These are phyloP conservation scores for Metschnikowia kunwiensis DNA, from an alignment of 805 yeast species.

Conservation along the genomic window DNA sequence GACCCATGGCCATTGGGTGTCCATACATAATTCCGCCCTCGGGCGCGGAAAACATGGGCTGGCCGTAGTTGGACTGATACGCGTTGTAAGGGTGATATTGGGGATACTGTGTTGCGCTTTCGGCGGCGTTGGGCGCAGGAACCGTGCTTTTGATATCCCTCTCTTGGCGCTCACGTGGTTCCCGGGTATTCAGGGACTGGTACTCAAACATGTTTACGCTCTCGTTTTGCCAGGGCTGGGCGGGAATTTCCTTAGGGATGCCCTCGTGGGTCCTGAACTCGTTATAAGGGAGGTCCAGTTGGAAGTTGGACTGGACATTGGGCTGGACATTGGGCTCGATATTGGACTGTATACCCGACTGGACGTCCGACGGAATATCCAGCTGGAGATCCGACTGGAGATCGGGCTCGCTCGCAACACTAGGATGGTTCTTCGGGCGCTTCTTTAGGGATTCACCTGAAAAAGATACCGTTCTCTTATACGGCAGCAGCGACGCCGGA, in stretches of 20 bases:
- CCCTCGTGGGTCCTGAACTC: constrained; percentile 1
- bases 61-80: constrained; percentile 3
- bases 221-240: not conserved
- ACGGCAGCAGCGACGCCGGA: too few species aligned
- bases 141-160: not conserved
- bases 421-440: too few species aligned
- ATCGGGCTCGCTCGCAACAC: too few species aligned
- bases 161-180: too few species aligned
- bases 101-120: not conserved
- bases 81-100: constrained; percentile 5
- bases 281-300: not conserved
- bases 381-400: too few species aligned
- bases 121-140: not conserved
- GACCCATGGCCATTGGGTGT: constrained; percentile 5
- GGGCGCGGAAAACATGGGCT: constrained; percentile 3
- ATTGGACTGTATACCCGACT: not conserved
- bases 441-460: too few species aligned
- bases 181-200: too few species aligned
- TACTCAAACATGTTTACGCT: constrained; percentile 3
- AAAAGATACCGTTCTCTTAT: too few species aligned
- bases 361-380: too few species aligned
- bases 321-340: not conserved
- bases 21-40: constrained; percentile 6
- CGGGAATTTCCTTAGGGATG: not conserved
- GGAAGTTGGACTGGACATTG: not conserved